phyloP scores from a whole-genome alignment of 768 basidiomycete genomes.

The Russula earlei region DNA sequence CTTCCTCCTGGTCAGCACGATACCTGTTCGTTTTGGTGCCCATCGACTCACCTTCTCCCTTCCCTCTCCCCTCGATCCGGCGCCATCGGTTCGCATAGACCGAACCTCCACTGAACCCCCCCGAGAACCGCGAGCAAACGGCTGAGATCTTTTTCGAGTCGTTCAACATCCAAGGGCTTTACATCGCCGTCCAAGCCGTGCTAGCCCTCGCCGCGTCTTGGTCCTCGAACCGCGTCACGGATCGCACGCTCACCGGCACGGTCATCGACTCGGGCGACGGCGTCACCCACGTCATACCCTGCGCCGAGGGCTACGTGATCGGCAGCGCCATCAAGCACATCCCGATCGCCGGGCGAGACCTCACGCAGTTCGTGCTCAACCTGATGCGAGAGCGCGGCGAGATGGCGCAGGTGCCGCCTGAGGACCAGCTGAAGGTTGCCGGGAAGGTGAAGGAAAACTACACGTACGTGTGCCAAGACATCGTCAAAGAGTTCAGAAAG shows the following conservation, averaged over 20 bases:
- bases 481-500: constrained; percentile 97
- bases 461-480: constrained; percentile 97
- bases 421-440: constrained; percentile 88
- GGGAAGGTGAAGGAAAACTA: constrained; percentile 96
- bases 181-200: constrained; percentile 98
- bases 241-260: constrained; percentile 90
- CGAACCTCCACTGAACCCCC: constrained; percentile 96
- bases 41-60: neutral
- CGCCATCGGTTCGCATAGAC: constrained; percentile 45
- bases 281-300: constrained; percentile 96
- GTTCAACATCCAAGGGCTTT: constrained; percentile 97
- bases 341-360: constrained; percentile 96
- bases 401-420: constrained; percentile 81
- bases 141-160: constrained; percentile 99
- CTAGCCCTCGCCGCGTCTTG: constrained; percentile 96
- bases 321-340: constrained; percentile 98
- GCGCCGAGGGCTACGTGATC: constrained; percentile 97
- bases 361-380: constrained; percentile 93
- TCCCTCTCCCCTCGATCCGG: neutral
- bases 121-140: constrained; percentile 97
- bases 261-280: constrained; percentile 99
- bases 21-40: neutral
- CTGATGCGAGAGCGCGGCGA: constrained; percentile 94
- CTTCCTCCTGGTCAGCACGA: constrained; percentile 76
- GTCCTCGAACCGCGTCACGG: constrained; percentile 82